phyloP scores from a whole-genome alignment of 441 rosid species.

The Eutrema salsugineum region DNA sequence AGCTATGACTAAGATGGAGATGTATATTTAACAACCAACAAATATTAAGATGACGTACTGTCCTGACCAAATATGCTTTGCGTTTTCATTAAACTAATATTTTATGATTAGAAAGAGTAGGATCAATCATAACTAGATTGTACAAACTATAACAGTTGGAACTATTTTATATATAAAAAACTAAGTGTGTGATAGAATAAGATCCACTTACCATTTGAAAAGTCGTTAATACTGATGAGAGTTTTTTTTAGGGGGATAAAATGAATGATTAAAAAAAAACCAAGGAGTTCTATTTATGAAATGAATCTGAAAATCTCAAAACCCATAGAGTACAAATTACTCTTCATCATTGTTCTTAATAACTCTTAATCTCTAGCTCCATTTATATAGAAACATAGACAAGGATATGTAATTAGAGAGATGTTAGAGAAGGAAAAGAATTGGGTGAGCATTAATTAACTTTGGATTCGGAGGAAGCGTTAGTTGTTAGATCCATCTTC shows the following conservation, averaged over 20 bases:
- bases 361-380: not conserved
- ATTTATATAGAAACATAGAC: not conserved
- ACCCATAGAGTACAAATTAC: not conserved
- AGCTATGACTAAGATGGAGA: not conserved
- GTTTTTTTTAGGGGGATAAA: not conserved
- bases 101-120: not conserved
- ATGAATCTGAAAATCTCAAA: not conserved
- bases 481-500: conserved; percentile 2
- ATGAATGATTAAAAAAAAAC: not conserved
- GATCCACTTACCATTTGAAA: conserved; percentile 18
- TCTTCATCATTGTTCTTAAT: not conserved
- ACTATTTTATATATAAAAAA: not conserved
- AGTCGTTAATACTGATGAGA: not conserved
- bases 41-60: not conserved
- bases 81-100: not conserved
- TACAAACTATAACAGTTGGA: not conserved
- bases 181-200: not conserved
- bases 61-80: not conserved
- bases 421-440: not conserved
- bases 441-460: conserved; percentile 23
- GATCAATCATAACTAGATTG: not conserved
- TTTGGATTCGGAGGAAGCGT: not conserved
- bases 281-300: not conserved
- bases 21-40: not conserved
- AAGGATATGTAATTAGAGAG: not conserved